Evolutionary conservation across 768 basidiomycete species (phyloP), one percentile per base, ranked within the genome.

Genomic region (Sporobolomyces phaffii): DNA sequence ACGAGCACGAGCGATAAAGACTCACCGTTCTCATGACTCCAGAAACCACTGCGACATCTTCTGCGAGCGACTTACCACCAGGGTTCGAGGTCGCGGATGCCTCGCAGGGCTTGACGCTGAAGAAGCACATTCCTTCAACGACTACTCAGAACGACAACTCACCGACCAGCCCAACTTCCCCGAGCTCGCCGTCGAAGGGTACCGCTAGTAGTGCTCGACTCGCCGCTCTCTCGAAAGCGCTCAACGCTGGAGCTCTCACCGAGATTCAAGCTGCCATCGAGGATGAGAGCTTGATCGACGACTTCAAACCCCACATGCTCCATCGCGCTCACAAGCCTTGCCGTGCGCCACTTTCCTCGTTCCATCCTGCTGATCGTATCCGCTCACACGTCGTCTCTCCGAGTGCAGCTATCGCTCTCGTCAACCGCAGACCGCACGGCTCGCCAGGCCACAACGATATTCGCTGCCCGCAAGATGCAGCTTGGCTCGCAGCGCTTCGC

Each of bases 401-500:
- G n/a, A 22, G 3, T 15, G 24, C 84, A 72, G 86, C 86, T 4
- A 86, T 88, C 57, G 86, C 82, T 5, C 79, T 88, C 78, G 82
- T 85, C 62, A 86, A 84, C 76, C 82, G 86, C 44, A 80, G 80
- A 51, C 86, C 85, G 0, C 81, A 82, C 68, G 86, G 85, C 78
- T 71, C 74, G 75, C 78, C 53, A 9, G 66, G 64, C 17, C 67
- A 64, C 43, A 58, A 58, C 40, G 78, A 82, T 60, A 77, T 81
- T 40, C 81, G 81, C 22, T 80, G 80, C 47, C 83, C 86, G 4
- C 87, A 88, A 75, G 84, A 86, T 65, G 81, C 81, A 11, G 85
- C 86, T 8, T 87, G 86, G 85, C 80, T 88, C 44, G 83, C 84
- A 26, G 86, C 81, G 3, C 80, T 87, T 72, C 78, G 81, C 60